A percentile compares a stretch with the other conserved stretches of the same genome.
These are phyloP conservation scores for Roridomyces roridus DNA, from an alignment of 768 basidiomycete species.

Conservation along the genomic window DNA sequence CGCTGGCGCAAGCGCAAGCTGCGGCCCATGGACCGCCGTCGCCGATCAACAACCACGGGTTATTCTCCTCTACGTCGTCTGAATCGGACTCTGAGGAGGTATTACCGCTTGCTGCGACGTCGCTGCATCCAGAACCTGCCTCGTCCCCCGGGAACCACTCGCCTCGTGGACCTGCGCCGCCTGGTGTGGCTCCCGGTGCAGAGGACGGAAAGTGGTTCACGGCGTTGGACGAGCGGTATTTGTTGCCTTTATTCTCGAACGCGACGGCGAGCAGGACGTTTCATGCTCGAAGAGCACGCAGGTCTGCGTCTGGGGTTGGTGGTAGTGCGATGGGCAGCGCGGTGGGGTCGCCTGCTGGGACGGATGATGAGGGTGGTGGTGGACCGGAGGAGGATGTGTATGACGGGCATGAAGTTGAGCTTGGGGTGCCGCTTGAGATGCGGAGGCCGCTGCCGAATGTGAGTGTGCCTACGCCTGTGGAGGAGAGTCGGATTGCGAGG, in stretches of 20 bases:
- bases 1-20: conserved; percentile 3
- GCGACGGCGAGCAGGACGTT: conserved; percentile 88
- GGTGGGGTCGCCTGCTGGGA: conserved; percentile 38
- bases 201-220: conserved; percentile 97
- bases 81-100: conserved; percentile 88
- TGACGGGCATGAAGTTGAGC: conserved; percentile 26
- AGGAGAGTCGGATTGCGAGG: conserved; percentile 65
- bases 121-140: conserved; percentile 32
- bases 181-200: conserved; percentile 30
- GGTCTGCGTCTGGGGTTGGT: conserved; percentile 43
- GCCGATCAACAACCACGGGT: conserved; percentile 30
- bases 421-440: conserved; percentile 34
- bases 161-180: conserved; percentile 22
- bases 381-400: conserved; percentile 15
- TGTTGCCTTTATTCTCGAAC: conserved; percentile 92
- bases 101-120: conserved; percentile 72
- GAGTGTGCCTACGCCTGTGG: conserved; percentile 29
- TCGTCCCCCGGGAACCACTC: conserved; percentile 23
- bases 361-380: conserved; percentile 40
- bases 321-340: conserved; percentile 26
- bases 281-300: conserved; percentile 75
- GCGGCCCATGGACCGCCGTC: conserved; percentile 25
- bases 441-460: conserved; percentile 45
- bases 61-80: conserved; percentile 76
- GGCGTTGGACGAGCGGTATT: conserved; percentile 90